These are phyloP conservation scores for Lepidium didymum DNA, from an alignment of 345 rosid genomes.

Conservation along the genomic window DNA sequence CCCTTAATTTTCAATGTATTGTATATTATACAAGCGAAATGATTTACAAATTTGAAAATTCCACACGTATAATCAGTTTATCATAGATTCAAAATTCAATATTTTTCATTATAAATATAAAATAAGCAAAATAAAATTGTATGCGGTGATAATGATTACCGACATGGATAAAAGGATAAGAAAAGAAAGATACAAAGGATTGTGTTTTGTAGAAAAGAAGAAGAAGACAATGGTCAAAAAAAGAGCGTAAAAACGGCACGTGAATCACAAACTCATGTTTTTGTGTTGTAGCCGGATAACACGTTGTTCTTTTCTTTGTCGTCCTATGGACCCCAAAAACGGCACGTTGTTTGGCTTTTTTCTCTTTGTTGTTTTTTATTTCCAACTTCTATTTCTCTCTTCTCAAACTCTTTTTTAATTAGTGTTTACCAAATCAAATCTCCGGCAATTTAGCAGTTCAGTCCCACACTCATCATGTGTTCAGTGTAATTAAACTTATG, in stretches of 20 bases:
- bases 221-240: conserved; percentile 30
- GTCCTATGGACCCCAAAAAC: conserved; percentile 16
- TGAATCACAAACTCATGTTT: conserved; percentile 22
- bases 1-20: neutral
- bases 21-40: neutral
- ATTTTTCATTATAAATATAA: too few species aligned
- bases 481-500: conserved; percentile 11
- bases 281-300: conserved; percentile 24
- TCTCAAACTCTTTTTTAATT: neutral
- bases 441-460: conserved; percentile 12
- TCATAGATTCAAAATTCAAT: neutral
- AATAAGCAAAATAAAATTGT: neutral
- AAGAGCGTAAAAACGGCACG: neutral
- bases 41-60: neutral
- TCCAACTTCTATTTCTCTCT: neutral
- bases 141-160: conserved; percentile 20
- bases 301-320: conserved; percentile 12
- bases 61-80: neutral
- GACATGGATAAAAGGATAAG: conserved; percentile 16
- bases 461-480: conserved; percentile 28
- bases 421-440: conserved; percentile 5
- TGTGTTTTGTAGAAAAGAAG: conserved; percentile 20
- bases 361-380: neutral
- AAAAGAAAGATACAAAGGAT: neutral
- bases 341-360: conserved; percentile 24